Evolutionary conservation across 2,329 filamentous ascomycete genomes (phyloP).

Genomic region (Rachicladosporium sp.): DNA sequence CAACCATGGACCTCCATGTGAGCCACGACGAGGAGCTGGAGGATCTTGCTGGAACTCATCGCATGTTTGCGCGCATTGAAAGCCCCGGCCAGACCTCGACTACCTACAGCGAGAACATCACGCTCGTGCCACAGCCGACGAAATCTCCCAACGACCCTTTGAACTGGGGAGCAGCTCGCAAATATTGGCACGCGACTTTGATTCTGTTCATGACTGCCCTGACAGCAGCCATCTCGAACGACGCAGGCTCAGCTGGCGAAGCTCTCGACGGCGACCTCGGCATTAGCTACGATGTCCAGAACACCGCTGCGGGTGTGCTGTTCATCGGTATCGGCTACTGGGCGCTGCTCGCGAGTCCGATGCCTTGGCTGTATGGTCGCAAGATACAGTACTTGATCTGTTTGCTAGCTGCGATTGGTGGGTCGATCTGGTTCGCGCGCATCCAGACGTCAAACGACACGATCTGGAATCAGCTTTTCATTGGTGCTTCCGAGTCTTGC

Average conservation of each 20-base stretch:
- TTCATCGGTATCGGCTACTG: slow-evolving; percentile 34
- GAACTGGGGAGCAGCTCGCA: slow-evolving; percentile 13
- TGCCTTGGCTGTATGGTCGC: slow-evolving; percentile 33
- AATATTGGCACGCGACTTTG: slow-evolving; percentile 20
- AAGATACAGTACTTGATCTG: slow-evolving; percentile 18
- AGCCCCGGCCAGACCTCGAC: too few species aligned
- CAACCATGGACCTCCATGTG: too few species aligned
- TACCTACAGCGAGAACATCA: too few species aligned
- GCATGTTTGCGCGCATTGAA: too few species aligned
- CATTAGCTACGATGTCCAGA: slow-evolving; percentile 28
- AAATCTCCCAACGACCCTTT: slow-evolving; percentile 15
- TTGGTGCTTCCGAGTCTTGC: slow-evolving; percentile 30
- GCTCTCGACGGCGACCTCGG: slow-evolving; percentile 33
- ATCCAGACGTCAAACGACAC: slow-evolving; percentile 28
- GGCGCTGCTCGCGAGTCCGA: slow-evolving; percentile 33
- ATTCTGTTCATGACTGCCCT: slow-evolving; percentile 31
- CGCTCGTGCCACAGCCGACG: slow-evolving; percentile 14
- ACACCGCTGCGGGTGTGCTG: slow-evolving; percentile 31
- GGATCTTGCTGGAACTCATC: too few species aligned
- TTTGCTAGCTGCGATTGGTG: too few species aligned
- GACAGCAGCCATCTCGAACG: slow-evolving; percentile 22
- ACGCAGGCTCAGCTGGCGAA: too few species aligned
- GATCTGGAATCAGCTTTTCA: slow-evolving; percentile 34
- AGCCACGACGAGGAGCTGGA: too few species aligned
- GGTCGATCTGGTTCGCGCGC: slow-evolving; percentile 27